Conservation (phyloP, 768 basidiomycete genomes). For the Mycena amicta region DNA sequence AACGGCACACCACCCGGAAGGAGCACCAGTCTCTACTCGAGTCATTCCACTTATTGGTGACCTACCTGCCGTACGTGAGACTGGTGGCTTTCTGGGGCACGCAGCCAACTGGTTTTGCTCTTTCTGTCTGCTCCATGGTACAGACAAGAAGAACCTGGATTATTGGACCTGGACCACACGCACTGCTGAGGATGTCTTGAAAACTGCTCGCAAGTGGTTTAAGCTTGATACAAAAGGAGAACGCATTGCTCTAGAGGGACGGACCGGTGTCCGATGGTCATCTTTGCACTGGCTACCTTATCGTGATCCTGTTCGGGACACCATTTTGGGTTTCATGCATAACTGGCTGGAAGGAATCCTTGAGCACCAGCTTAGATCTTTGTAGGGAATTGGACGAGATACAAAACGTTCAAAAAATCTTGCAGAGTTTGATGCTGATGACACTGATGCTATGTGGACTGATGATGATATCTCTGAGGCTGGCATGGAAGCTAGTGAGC, state of each 20-base stretch:
- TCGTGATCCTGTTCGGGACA: constrained; percentile 21
- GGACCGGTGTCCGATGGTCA: constrained; percentile 19
- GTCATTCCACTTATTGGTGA: constrained; percentile 22
- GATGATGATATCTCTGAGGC: background rate
- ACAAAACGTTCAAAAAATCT: too few relatives aligned
- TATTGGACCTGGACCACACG: constrained; percentile 7
- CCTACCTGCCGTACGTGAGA: constrained; percentile 6
- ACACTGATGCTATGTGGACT: background rate
- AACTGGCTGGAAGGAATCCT: constrained; percentile 22
- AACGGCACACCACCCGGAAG: constrained; percentile 12
- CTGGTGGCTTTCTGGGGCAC: constrained; percentile 17
- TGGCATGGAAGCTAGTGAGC: background rate
- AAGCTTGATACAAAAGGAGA: constrained; percentile 5
- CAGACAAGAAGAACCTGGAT: constrained; percentile 13
- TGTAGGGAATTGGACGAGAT: constrained; percentile 25
- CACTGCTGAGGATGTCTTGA: constrained; percentile 6
- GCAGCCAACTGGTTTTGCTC: constrained; percentile 20
- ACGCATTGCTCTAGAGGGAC: background rate
- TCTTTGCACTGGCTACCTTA: constrained; percentile 6
- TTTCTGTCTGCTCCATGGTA: constrained; percentile 9
- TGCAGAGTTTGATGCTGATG: background rate
- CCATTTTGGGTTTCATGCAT: constrained; percentile 25
- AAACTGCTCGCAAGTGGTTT: constrained; percentile 15
- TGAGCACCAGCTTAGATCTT: constrained; percentile 10
- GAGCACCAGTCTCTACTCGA: constrained; percentile 9